Evolutionary conservation across 495 filamentous ascomycete species (phyloP), one percentile per base, ranked within the genome.

Genomic region (Penicillium flavigenum): DNA sequence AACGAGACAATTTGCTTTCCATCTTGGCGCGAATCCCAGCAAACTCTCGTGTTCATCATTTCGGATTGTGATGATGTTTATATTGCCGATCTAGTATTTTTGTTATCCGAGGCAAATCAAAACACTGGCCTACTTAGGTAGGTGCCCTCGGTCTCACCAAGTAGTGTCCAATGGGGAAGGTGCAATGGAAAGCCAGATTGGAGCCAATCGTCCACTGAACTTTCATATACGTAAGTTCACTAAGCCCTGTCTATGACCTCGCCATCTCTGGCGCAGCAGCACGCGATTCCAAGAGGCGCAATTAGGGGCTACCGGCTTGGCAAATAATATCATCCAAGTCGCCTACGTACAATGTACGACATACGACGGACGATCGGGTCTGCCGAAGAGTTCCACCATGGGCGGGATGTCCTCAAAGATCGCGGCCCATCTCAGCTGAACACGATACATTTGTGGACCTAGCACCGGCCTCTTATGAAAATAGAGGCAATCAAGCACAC

Each of bases 71-170:
- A 45, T 54, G 53, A 53, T 49, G 44, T 59, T 53, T 59, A 60
- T 46, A 39, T 61, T 68, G 63, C 47, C 47, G 63, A 68, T 66
- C 63, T 36, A 52, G 39, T 44, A 50, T 47, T 32, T 55, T 59
- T 31, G 12, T 32, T 31, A 46, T 27, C 36, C 45, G 52, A 49
- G 54, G 45, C 16, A 24, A 49, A 44, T 34, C 22, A 12, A 20
- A 52, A 52, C 11, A 31, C n/a, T 20, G 26, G 17, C 26, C 24
- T 17, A 53, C 27, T 12, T 19, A 4, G 4, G 16, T n/a, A 43
- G 26, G 14, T 27, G 8, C 24, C 5, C 26, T 27, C 38, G 10
- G 22, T 51, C n/a, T 43, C 19, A 32, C 17, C n/a, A 17, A 32
- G 11, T 24, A 16, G 19, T 1, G 26, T 10, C 17, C n/a, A 26